Evolutionary conservation across 768 basidiomycete genomes (phyloP).

Genomic region (Trametes maxima): DNA sequence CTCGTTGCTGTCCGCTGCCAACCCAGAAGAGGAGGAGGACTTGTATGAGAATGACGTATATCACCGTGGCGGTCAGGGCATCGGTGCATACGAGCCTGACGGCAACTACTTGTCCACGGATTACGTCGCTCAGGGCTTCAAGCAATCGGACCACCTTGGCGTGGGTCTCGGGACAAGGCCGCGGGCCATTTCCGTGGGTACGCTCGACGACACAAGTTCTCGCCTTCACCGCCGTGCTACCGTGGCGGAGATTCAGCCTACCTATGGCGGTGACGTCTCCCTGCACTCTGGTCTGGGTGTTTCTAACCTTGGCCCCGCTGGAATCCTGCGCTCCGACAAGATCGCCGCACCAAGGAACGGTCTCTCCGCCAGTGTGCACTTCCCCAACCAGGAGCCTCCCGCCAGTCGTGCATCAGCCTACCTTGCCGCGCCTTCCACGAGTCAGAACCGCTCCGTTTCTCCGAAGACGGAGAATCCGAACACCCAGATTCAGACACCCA

Average conservation of each 20-base stretch:
- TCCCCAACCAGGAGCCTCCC: constrained; percentile 61
- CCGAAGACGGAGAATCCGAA: constrained; percentile 75
- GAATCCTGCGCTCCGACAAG: constrained; percentile 68
- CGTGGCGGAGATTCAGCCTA: constrained; percentile 52
- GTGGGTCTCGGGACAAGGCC: constrained; percentile 54
- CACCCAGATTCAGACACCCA: constrained; percentile 87
- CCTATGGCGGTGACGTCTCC: constrained; percentile 60
- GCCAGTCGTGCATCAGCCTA: constrained; percentile 62
- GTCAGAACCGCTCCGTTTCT: constrained; percentile 76
- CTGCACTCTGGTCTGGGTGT: constrained; percentile 36
- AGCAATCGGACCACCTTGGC: constrained; percentile 67
- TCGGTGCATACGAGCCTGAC: constrained; percentile 64
- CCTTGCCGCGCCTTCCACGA: constrained; percentile 60
- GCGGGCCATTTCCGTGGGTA: constrained; percentile 87
- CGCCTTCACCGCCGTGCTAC: constrained; percentile 66
- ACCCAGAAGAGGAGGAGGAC: constrained; percentile 73
- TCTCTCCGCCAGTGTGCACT: constrained; percentile 60
- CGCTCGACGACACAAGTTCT: constrained; percentile 78
- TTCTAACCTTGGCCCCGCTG: constrained; percentile 33
- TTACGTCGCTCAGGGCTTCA: constrained; percentile 74
- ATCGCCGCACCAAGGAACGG: constrained; percentile 45
- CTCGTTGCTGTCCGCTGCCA: constrained; percentile 67
- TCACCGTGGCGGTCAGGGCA: constrained; percentile 52
- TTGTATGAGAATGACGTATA: constrained; percentile 64
- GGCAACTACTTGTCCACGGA: constrained; percentile 57